Conservation (phyloP, 2,329 filamentous ascomycete species). For the Ramularia endophylla region DNA sequence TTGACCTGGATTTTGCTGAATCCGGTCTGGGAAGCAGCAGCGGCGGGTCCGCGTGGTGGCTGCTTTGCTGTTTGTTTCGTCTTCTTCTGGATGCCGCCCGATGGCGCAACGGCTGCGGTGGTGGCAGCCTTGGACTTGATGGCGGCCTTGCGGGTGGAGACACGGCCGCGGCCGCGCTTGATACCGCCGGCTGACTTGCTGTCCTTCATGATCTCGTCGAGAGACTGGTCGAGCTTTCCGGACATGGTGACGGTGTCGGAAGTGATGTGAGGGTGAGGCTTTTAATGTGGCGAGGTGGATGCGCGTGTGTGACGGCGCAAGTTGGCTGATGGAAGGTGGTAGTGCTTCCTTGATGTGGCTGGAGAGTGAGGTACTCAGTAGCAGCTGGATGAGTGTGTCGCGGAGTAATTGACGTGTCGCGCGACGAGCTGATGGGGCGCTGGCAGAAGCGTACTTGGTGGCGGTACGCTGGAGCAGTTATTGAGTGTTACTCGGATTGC, state of each 20-base stretch:
- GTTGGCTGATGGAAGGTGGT: too few species aligned
- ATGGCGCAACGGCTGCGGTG: conserved; percentile 52
- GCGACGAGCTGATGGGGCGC: too few species aligned
- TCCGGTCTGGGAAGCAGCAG: conserved; percentile 55
- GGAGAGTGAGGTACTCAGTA: too few species aligned
- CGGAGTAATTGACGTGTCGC: too few species aligned
- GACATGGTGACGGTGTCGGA: conserved; percentile 51
- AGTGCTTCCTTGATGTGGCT: too few species aligned
- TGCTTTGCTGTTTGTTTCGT: conserved; percentile 48
- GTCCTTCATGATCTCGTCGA: conserved; percentile 92
- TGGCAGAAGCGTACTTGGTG: too few species aligned
- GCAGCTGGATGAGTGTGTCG: too few species aligned
- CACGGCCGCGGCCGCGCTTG: conserved; percentile 38
- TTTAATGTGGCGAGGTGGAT: background rate
- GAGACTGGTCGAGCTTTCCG: conserved; percentile 87
- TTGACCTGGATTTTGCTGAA: conserved; percentile 98
- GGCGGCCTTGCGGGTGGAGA: conserved; percentile 44
- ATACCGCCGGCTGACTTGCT: conserved; percentile 49
- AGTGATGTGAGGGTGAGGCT: conserved; percentile 4
- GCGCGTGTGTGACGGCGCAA: background rate
- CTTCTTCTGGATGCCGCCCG: conserved; percentile 78
- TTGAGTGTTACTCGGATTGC: too few species aligned
- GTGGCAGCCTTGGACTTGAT: conserved; percentile 45
- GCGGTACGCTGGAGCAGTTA: too few species aligned
- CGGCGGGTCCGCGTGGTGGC: conserved; percentile 30